Evolutionary conservation across 768 basidiomycete genomes (phyloP).

Genomic region (Pisolithus albus): DNA sequence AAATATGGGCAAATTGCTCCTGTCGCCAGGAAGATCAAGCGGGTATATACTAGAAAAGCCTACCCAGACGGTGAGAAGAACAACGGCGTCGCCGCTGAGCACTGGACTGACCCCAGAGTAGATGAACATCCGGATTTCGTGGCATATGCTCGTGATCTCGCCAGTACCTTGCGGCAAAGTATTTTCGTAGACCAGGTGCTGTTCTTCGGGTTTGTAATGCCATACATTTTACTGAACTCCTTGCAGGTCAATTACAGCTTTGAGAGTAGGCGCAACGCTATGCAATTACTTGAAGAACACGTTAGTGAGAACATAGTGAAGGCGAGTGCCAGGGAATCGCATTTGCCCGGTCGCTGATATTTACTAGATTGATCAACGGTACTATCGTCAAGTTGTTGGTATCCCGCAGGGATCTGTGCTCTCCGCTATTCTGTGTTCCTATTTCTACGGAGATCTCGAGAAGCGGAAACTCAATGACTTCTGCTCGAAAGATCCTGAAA

Average conservation of each 20-base stretch:
- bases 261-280: conserved; percentile 48
- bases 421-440: conserved; percentile 88
- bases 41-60: conserved; percentile 54
- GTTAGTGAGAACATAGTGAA: conserved; percentile 91
- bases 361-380: conserved; percentile 68
- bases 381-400: conserved; percentile 85
- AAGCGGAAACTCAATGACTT: conserved; percentile 33
- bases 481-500: conserved; percentile 47
- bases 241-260: conserved; percentile 47
- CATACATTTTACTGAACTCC: background rate
- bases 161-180: conserved; percentile 58
- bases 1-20: conserved; percentile 61
- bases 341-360: conserved; percentile 1
- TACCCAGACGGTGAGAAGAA: conserved; percentile 50
- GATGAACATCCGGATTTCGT: conserved; percentile 76
- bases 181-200: conserved; percentile 82
- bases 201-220: background rate
- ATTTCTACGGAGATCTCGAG: conserved; percentile 94
- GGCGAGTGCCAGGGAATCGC: conserved; percentile 30
- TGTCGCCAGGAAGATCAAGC: conserved; percentile 48
- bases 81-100: background rate
- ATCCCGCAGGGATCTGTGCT: conserved; percentile 98
- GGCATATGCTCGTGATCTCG: conserved; percentile 60
- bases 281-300: conserved; percentile 79
- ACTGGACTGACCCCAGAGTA: conserved; percentile 21